These are phyloP conservation scores for Grigorovia yakushimaensis DNA, from an alignment of 805 yeast species.

Conservation along the genomic window DNA sequence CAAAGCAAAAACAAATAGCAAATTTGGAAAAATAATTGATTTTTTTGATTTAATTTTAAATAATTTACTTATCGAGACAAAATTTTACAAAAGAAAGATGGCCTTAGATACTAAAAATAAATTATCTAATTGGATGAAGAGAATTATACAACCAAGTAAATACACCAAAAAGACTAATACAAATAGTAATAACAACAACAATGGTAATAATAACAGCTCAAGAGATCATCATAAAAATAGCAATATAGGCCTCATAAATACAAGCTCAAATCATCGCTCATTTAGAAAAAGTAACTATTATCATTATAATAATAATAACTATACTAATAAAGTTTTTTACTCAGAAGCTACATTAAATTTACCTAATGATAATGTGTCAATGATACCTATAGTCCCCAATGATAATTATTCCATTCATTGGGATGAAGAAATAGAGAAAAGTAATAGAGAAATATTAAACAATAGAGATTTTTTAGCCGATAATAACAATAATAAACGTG, in stretches of 20 bases:
- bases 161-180: not conserved
- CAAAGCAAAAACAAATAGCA: too few species aligned
- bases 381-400: not conserved
- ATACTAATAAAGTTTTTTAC: too few species aligned
- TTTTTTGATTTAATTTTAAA: too few species aligned
- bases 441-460: not conserved
- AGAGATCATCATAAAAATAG: not conserved
- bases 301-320: too few species aligned
- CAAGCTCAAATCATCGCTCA: not conserved
- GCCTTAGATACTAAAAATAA: slow-evolving; percentile 17
- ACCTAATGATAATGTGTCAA: not conserved
- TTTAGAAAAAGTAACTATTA: too few species aligned
- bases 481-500: not conserved
- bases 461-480: not conserved
- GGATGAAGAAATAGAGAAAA: not conserved
- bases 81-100: not conserved
- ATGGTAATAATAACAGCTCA: not conserved
- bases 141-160: slow-evolving; percentile 19
- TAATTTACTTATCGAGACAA: not conserved
- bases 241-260: not conserved
- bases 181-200: not conserved
- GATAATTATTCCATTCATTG: not conserved
- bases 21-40: not conserved
- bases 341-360: not conserved
- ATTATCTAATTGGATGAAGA: slow-evolving; percentile 26